Conservation (phyloP, 1,284 basidiomycete species). For the Ganoderma sinense region DNA sequence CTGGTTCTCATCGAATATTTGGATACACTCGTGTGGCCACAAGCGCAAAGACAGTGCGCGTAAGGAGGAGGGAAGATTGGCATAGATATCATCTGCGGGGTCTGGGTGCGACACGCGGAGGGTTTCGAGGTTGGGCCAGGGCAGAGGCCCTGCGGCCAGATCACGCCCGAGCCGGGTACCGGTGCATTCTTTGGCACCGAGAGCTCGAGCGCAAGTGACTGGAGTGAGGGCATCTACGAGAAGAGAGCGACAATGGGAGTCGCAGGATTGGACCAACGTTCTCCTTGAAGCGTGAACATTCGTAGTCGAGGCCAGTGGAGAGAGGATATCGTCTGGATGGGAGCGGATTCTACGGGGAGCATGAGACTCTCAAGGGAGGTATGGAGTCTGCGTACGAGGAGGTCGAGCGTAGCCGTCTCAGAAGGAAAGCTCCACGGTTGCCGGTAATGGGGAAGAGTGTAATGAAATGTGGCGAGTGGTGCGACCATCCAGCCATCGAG, state of each 20-base stretch:
- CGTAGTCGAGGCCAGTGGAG: background rate
- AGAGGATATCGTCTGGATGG: background rate
- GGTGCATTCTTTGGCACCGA: background rate
- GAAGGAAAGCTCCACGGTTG: background rate
- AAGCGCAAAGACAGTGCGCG: background rate
- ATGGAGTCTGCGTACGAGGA: background rate
- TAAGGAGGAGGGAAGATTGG: background rate
- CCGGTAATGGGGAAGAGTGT: too few species aligned
- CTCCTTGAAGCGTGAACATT: background rate
- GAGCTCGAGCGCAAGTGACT: background rate
- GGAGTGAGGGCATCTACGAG: background rate
- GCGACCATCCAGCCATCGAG: too few species aligned
- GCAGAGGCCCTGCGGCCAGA: background rate
- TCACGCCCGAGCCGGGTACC: too few species aligned
- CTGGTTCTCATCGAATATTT: background rate
- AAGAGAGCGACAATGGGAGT: background rate
- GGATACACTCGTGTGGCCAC: background rate
- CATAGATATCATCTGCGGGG: background rate
- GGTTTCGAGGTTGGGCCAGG: slow-evolving; percentile 1
- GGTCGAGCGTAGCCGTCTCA: background rate
- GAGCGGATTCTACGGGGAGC: background rate
- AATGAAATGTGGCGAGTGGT: too few species aligned
- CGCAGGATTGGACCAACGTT: background rate
- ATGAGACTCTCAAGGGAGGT: background rate
- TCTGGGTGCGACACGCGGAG: background rate